These are phyloP conservation scores for Priceomyces haplophilus DNA, from an alignment of 805 yeast genomes.

Conservation along the genomic window DNA sequence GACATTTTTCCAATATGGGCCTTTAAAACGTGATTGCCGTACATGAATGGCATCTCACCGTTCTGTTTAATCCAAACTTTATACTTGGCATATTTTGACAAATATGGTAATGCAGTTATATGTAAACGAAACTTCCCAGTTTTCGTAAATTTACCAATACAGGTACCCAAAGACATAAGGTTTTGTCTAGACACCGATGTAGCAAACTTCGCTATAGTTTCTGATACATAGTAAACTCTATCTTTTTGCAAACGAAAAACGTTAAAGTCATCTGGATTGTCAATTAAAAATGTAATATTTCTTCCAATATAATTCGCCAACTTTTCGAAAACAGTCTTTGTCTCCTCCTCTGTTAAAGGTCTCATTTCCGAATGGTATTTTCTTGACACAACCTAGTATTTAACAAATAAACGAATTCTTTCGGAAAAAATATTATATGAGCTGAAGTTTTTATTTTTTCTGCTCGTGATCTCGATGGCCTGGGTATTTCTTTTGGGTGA, in stretches of 20 bases:
- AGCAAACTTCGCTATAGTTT: slow-evolving; percentile 78
- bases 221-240: slow-evolving; percentile 90
- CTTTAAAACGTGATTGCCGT: slow-evolving; percentile 93
- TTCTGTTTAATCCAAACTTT: slow-evolving; percentile 95
- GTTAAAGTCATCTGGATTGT: slow-evolving; percentile 82
- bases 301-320: slow-evolving; percentile 96
- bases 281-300: slow-evolving; percentile 83
- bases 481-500: neutral
- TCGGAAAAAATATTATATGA: neutral
- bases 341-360: slow-evolving; percentile 94
- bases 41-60: slow-evolving; percentile 97
- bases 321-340: slow-evolving; percentile 92
- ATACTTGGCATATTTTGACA: slow-evolving; percentile 85
- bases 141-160: slow-evolving; percentile 96
- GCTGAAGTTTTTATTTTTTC: neutral
- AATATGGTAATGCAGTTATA: slow-evolving; percentile 80
- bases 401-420: slow-evolving; percentile 5
- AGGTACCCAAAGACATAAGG: slow-evolving; percentile 88
- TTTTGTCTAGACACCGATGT: slow-evolving; percentile 86
- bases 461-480: slow-evolving; percentile 2
- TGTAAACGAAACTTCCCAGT: slow-evolving; percentile 95
- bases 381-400: neutral
- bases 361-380: slow-evolving; percentile 55
- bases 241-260: slow-evolving; percentile 96
- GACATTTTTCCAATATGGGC: slow-evolving; percentile 97